Percentiles rank a stretch among this genome's conserved stretches.
These are phyloP conservation scores for Plectranthus barbatus DNA, from an alignment of 257 asterid genomes.

Conservation along the genomic window DNA sequence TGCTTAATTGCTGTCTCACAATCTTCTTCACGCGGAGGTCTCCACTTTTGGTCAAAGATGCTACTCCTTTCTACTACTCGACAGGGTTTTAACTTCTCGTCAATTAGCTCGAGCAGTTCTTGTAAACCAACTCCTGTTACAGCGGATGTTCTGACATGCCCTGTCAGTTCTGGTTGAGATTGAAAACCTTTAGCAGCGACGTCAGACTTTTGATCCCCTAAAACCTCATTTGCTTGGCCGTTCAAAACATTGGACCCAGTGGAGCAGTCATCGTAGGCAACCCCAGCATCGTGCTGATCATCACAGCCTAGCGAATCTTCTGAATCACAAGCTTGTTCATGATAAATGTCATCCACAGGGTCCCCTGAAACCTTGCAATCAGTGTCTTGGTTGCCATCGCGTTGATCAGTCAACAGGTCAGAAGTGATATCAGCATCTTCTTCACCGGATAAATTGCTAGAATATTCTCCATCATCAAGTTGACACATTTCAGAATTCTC, in stretches of 20 bases:
- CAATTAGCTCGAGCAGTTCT: slow-evolving; percentile 65
- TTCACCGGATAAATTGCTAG: slow-evolving; percentile 28
- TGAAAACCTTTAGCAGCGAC: slow-evolving; percentile 6
- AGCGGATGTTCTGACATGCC: slow-evolving; percentile 68
- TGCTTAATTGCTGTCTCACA: slow-evolving; percentile 31
- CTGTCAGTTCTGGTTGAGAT: slow-evolving; percentile 19
- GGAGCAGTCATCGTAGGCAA: slow-evolving; percentile 34
- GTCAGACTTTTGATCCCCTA: slow-evolving; percentile 10
- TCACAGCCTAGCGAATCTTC: slow-evolving; percentile 42
- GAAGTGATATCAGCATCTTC: slow-evolving; percentile 32
- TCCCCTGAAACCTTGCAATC: slow-evolving; percentile 24
- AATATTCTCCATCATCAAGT: slow-evolving; percentile 27
- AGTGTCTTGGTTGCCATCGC: slow-evolving; percentile 17
- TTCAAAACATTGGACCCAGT: slow-evolving; percentile 30
- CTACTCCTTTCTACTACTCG: slow-evolving; percentile 30
- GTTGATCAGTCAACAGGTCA: slow-evolving; percentile 25
- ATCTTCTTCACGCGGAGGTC: slow-evolving; percentile 68
- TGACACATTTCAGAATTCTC: slow-evolving; percentile 27
- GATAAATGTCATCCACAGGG: slow-evolving; percentile 20
- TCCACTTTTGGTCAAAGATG: slow-evolving; percentile 70
- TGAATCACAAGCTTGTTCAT: slow-evolving; percentile 25
- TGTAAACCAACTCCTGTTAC: slow-evolving; percentile 75
- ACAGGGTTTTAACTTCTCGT: slow-evolving; percentile 41
- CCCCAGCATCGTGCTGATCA: slow-evolving; percentile 44
- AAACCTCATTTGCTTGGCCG: slow-evolving; percentile 18